Base-by-base conservation (phyloP, 192 early-diverging fungal species). In the Podila verticillata region DNA sequence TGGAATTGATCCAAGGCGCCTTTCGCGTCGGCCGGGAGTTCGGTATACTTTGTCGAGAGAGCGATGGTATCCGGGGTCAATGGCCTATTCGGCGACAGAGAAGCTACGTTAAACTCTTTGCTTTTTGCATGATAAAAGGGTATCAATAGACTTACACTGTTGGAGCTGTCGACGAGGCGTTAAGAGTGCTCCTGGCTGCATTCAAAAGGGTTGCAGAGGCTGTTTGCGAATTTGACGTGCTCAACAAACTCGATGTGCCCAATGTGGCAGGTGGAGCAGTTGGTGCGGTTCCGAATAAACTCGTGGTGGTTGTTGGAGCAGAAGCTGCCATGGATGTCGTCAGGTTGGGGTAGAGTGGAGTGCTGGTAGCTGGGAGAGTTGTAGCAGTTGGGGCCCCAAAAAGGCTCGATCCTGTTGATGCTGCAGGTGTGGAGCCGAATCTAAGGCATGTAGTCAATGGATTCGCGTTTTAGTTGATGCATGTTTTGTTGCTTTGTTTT, bases 21-120 rank as follows among this genome's bases (percentile, higher is more conserved):
- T 62, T 83, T 83, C 26, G 82, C 82, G 39, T 77, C 82, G 17
- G 62, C 74, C 0, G 82, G 73, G 30, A 83, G 63, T 26, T 83
- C 82, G 5, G 74, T 73, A 36, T 83, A 83, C 48, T 77, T 77
- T 48, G 82, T 78, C 36, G 73, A 77, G 44, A 66, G 70, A 20
- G 82, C 71, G 47, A 83, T 77, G 15, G 74, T 77, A 15, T 83
- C 74, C 3, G 82, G 69, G 2, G 74, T 83, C 20, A 83, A 61
- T 1, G 68, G 59, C 0, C 77, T 80, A 62, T 48, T 26, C 13
- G 62, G 48, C 13, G 19, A 56, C 7, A 32, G 13, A 57, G 31
- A 2, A 30, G 30, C 32, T 5, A 20, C 9, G 17, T 57, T 35
- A 26, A 72, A 22, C 17, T 51, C 20, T 17, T 32, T 29, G 3